Percentiles rank a stretch among this genome's conserved stretches.
Conservation (phyloP, 305 asterid species). For the Vinca major region DNA sequence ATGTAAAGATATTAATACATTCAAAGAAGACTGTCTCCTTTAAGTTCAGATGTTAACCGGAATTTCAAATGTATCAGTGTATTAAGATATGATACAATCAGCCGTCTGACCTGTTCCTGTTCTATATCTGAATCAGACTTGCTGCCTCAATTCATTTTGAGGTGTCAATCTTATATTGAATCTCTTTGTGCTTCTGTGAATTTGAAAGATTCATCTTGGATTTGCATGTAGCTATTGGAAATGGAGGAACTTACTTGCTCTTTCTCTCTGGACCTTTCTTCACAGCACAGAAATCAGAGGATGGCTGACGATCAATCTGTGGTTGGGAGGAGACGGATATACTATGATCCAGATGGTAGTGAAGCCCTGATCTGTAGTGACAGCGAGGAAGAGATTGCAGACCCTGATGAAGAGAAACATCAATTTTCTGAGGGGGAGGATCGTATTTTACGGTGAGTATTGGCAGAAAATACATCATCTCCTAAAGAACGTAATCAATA, state of each 20-base stretch:
- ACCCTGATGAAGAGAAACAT: conserved; percentile 54
- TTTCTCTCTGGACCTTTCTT: conserved; percentile 37
- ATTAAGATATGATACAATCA: neutral
- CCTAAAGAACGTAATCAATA: neutral
- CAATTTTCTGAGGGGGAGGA: conserved; percentile 85
- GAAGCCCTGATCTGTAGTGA: conserved; percentile 97
- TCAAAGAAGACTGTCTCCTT: neutral
- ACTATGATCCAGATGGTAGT: conserved; percentile 80
- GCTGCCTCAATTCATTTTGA: neutral
- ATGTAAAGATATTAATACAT: neutral
- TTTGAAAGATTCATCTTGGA: neutral
- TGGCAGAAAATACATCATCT: neutral
- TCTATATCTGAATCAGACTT: neutral
- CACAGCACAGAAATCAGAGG: conserved; percentile 85
- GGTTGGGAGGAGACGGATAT: conserved; percentile 80
- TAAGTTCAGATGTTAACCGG: neutral
- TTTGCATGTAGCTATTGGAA: too few species aligned
- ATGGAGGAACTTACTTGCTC: conserved; percentile 16
- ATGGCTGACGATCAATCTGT: conserved; percentile 98
- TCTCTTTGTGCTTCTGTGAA: neutral
- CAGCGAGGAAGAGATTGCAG: conserved; percentile 83
- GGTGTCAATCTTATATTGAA: neutral
- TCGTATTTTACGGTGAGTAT: conserved; percentile 59
- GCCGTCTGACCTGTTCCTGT: neutral
- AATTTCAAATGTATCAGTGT: neutral